A percentile compares a stretch with the other conserved stretches of the same genome.
These are phyloP conservation scores for Leccinum ambiguum DNA, from an alignment of 1,284 basidiomycete species.

Conservation along the genomic window DNA sequence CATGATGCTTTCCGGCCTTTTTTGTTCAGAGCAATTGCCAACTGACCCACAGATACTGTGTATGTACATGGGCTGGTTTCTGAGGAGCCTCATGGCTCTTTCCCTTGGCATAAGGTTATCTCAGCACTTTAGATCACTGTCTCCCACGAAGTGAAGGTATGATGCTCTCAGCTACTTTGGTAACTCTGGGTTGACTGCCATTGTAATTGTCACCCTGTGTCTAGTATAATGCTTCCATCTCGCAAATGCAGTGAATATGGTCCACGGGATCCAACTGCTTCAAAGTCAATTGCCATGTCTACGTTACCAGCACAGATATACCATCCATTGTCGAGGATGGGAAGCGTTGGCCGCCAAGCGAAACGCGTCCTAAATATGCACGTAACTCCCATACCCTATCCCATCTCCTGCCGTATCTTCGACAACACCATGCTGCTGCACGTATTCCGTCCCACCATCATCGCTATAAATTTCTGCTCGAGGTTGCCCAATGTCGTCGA, in stretches of 20 bases:
- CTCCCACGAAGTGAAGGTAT: neutral
- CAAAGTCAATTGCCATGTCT: neutral
- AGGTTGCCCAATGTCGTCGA: neutral
- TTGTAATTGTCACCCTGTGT: neutral
- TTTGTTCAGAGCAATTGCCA: neutral
- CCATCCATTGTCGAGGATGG: neutral
- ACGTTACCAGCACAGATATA: neutral
- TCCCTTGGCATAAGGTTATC: slow-evolving; percentile 4
- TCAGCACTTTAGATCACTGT: neutral
- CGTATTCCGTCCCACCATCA: slow-evolving; percentile 14
- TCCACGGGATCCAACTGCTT: neutral
- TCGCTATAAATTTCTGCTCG: slow-evolving; percentile 15
- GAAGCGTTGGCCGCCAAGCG: neutral
- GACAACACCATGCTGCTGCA: slow-evolving; percentile 9
- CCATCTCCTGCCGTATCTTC: slow-evolving; percentile 12
- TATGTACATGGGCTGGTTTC: neutral
- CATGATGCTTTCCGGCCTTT: neutral
- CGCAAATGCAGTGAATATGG: neutral
- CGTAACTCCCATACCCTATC: slow-evolving; percentile 10
- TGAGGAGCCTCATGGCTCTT: neutral
- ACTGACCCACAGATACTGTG: neutral
- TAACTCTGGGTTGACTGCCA: too few species aligned
- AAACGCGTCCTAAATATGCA: slow-evolving; percentile 4
- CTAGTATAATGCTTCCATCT: neutral
- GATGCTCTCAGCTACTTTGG: too few species aligned